phyloP scores from a whole-genome alignment of 179 eudicot genomes.

The Beta lomatogona region DNA sequence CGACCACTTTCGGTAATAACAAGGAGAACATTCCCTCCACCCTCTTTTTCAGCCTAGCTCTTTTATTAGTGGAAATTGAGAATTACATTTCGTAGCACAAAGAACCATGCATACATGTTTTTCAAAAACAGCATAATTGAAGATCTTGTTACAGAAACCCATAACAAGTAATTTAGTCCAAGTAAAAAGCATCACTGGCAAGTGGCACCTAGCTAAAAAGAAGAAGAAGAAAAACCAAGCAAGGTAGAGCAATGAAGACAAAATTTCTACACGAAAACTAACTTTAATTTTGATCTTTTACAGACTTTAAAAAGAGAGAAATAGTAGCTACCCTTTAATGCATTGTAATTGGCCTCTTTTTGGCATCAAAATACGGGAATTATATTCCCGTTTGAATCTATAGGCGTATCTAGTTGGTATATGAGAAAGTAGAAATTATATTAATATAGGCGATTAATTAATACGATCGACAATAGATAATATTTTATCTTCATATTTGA shows the following conservation, averaged over 20 bases:
- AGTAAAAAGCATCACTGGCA: background rate
- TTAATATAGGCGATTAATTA: no score
- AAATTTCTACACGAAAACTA: conserved; percentile 7
- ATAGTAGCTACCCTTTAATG: background rate
- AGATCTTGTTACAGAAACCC: conserved; percentile 12
- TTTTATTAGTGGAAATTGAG: conserved; percentile 12
- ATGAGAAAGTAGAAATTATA: background rate
- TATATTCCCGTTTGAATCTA: background rate
- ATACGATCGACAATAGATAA: no score
- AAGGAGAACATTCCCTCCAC: background rate
- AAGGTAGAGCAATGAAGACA: conserved; percentile 11
- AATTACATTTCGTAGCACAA: conserved; percentile 18
- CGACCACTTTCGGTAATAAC: conserved; percentile 3
- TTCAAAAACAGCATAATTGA: background rate
- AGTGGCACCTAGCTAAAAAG: no score
- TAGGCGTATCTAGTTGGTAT: background rate
- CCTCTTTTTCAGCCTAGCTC: background rate
- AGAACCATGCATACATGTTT: conserved; percentile 11
- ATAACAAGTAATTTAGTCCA: conserved; percentile 9
- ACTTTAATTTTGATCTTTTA: conserved; percentile 14
- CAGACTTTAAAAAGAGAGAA: conserved; percentile 20
- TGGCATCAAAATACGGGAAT: conserved; percentile 4
- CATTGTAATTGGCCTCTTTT: background rate
- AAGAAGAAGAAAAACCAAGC: background rate
- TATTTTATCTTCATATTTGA: no score